phyloP scores from a whole-genome alignment of 257 asterid species.

The Solanum lycopersicoides region DNA sequence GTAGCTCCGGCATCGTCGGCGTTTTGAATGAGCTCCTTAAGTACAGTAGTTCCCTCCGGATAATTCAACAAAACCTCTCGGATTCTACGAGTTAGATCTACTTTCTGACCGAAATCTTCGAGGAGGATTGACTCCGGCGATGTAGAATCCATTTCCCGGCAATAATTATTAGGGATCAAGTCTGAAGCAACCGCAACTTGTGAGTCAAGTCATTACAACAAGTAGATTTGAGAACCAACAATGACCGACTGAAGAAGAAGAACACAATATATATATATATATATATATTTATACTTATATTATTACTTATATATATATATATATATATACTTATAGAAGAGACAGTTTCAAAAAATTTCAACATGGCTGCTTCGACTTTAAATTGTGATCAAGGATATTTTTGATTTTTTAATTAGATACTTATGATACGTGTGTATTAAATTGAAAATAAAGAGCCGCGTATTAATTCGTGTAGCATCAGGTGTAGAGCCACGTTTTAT shows the following conservation, averaged over 20 bases:
- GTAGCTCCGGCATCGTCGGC: slow-evolving; percentile 99
- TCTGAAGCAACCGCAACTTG: not conserved
- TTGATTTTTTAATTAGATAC: too few species aligned
- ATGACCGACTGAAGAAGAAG: not conserved
- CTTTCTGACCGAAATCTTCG: slow-evolving; percentile 98
- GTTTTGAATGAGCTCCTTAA: slow-evolving; percentile 90
- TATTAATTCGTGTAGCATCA: too few species aligned
- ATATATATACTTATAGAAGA: too few species aligned
- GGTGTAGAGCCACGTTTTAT: too few species aligned
- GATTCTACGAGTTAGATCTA: slow-evolving; percentile 90
- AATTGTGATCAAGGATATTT: too few species aligned
- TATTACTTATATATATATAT: too few species aligned
- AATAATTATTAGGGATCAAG: not conserved
- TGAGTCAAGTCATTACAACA: not conserved
- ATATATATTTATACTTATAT: too few species aligned
- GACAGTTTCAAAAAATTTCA: too few species aligned
- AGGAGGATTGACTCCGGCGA: slow-evolving; percentile 40
- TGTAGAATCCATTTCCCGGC: slow-evolving; percentile 5
- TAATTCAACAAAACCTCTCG: slow-evolving; percentile 86
- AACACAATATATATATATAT: not conserved
- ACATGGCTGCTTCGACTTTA: too few species aligned
- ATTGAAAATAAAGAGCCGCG: too few species aligned
- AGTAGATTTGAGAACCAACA: not conserved
- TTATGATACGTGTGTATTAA: too few species aligned
- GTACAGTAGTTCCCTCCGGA: slow-evolving; percentile 95